Base-by-base conservation (phyloP, 2,329 filamentous ascomycete genomes). In the Ceratocystis cacaofunesta region DNA sequence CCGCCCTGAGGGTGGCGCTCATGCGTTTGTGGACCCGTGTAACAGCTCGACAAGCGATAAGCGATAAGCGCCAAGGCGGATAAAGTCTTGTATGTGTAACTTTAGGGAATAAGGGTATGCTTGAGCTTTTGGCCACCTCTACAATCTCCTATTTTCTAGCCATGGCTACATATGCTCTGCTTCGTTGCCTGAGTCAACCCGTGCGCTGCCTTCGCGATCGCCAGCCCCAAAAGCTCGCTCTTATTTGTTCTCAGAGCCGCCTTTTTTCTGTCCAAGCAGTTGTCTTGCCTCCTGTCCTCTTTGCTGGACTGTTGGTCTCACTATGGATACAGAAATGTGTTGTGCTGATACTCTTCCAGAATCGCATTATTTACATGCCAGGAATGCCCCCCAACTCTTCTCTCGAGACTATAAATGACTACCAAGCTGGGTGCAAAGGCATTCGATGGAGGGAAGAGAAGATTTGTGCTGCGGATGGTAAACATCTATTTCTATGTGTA, bases 311-410 rank as follows among this genome's bases (percentile, higher is more conserved):
- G 44, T 78, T 89, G 3, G 70, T 88, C 19, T 79, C 79, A 2
- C 76, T 92, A 15, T 92, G 81, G 80, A 76, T 75, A 1, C 84
- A 81, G 78, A 85, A 86, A 71, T 90, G 87, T 71, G 74, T 84
- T 64, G 88, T 90, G 84, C 83, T 91, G 76, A 78, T 92, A 32
- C 70, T 88, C 3, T 88, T 91, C 72, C 89, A 92, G 74, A 89
- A 92, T 71, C 86, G 87, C 72, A 89, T 92, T 71, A 87, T 92
- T 67, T 92, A 91, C 74, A 90, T 90, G 77, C 87, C 88, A 0
- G 87, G 86, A 58, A 75, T 91, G 62, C 87, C 88, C 19, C 88
- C 88, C 1, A 87, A 87, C 71, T 79, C 88, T 0, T 80, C 87
- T 17, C 78, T 80, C 28, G 86, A 91, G 75, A 84, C 76, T 66